Conservation (phyloP, 1,284 basidiomycete genomes). For the Boletellus deceptivus region DNA sequence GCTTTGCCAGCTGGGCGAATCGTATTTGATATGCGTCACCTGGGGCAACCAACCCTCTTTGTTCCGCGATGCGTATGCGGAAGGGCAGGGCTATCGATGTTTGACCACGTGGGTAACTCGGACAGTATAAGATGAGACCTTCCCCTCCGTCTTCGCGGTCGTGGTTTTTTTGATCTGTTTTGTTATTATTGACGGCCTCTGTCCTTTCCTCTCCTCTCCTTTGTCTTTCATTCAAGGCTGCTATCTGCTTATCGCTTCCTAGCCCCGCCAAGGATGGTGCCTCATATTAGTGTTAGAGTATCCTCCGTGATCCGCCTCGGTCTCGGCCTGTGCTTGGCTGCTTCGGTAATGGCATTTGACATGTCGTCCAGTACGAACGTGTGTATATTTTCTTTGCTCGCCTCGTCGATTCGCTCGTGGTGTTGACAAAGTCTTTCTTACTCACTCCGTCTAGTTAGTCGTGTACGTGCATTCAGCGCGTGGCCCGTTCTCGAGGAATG, state of each 20-base stretch:
- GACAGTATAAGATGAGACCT: slow-evolving; percentile 17
- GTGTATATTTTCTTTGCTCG: not conserved
- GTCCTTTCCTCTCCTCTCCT: not conserved
- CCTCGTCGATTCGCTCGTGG: not conserved
- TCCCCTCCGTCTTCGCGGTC: not conserved
- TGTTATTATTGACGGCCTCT: not conserved
- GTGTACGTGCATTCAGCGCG: slow-evolving; percentile 17
- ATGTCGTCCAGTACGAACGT: slow-evolving; percentile 25
- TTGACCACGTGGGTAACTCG: slow-evolving; percentile 10
- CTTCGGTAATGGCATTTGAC: slow-evolving; percentile 22
- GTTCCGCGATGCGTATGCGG: slow-evolving; percentile 2
- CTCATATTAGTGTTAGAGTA: slow-evolving; percentile 1
- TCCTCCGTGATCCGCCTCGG: slow-evolving; percentile 15
- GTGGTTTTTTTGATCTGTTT: not conserved
- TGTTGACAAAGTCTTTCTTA: not conserved
- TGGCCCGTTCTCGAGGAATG: too few relatives aligned
- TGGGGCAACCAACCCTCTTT: not conserved
- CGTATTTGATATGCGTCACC: slow-evolving; percentile 5
- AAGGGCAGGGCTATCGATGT: slow-evolving; percentile 5
- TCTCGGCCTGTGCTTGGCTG: slow-evolving; percentile 8
- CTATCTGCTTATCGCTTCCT: not conserved
- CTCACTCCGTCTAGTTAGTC: slow-evolving; percentile 15
- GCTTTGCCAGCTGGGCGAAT: slow-evolving; percentile 17
- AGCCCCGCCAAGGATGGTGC: slow-evolving; percentile 10
- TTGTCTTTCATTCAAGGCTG: not conserved